Base-by-base conservation (phyloP, 1,284 basidiomycete species). In the Neolentinus lepideus region DNA sequence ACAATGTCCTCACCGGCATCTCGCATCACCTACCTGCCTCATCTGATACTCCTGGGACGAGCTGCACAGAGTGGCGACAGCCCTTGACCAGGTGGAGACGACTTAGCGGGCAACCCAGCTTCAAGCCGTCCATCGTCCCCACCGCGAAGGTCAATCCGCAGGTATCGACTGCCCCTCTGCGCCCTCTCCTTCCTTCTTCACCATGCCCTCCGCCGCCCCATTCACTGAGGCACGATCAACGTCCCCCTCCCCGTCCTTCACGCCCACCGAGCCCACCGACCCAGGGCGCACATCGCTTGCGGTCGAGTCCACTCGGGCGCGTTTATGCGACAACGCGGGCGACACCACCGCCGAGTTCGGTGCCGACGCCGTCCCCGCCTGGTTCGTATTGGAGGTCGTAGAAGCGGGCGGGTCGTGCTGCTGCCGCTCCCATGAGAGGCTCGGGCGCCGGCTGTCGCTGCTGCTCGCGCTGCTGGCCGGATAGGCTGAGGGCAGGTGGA, bases 391-490 rank as follows among this genome's bases (percentile, higher is more conserved):
- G 6, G 47, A 10, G 24, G 21, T 29, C 6, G 47, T 6, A 25
- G 22, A 6, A 22, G 47, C 12, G 6, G 47, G 27, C 10, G 24
- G 9, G 38, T 43, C 38, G 38, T 43, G 38, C 27, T 50, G 47
- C 25, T 50, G 47, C 22, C 47, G 47, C n/a, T 50, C 47, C 47
- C 47, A 50, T 25, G 47, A 50, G 6, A 50, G 16, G 24, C 47
- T 50, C 47, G 47, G 22, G 16, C 47, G 47, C 14, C 47, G 4
- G 47, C 27, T 25, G 47, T 50, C 47, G 22, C 24, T 43, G 38
- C 38, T 43, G 38, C 38, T 43, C 16, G 8, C 12, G 38, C 47
- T 50, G 24, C 47, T 50, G 22, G 9, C 24, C 6, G 11, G 47
- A n/a, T 25, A 24, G 47, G 24, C 12, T n/a, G 47, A 26, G 16